These are phyloP conservation scores for Nannochloris sp. DNA, from an alignment of 139 green algal genomes.

Conservation along the genomic window DNA sequence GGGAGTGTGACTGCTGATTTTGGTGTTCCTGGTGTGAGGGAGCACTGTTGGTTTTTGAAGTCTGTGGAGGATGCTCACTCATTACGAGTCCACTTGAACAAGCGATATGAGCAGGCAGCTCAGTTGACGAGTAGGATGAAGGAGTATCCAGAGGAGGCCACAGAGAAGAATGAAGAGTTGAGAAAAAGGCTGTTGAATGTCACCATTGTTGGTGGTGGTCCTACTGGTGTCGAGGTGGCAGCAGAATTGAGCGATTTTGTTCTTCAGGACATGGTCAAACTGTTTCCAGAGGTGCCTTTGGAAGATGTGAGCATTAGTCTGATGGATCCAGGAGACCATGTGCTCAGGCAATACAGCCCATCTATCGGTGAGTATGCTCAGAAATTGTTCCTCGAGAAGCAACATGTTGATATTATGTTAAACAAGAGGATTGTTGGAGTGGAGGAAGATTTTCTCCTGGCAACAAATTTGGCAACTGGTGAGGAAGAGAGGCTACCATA, in stretches of 20 bases:
- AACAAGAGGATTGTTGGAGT: constrained; percentile 37
- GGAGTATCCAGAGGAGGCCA: constrained; percentile 28
- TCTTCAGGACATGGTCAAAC: constrained; percentile 24
- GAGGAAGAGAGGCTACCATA: constrained; percentile 44
- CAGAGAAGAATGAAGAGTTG: constrained; percentile 28
- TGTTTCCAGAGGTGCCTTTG: constrained; percentile 18
- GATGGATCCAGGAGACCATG: constrained; percentile 59
- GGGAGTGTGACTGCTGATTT: constrained; percentile 77
- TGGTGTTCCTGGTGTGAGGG: constrained; percentile 69
- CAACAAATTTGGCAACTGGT: constrained; percentile 8
- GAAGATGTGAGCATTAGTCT: constrained; percentile 51
- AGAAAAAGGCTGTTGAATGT: constrained; percentile 56
- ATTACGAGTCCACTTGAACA: constrained; percentile 56
- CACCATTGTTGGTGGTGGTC: constrained; percentile 78
- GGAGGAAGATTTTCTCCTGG: constrained; percentile 55
- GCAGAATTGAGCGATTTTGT: constrained; percentile 52
- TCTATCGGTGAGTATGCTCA: constrained; percentile 14
- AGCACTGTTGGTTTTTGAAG: constrained; percentile 68
- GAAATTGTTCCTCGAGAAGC: constrained; percentile 54
- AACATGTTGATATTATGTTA: constrained; percentile 56
- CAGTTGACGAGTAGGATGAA: too few relatives aligned
- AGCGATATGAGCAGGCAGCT: constrained; percentile 51
- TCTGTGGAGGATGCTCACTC: constrained; percentile 43
- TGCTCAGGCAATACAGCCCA: constrained; percentile 63
- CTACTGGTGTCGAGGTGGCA: constrained; percentile 75